phyloP scores from a whole-genome alignment of 2,329 filamentous ascomycete genomes.

The Scytalidium sp. region DNA sequence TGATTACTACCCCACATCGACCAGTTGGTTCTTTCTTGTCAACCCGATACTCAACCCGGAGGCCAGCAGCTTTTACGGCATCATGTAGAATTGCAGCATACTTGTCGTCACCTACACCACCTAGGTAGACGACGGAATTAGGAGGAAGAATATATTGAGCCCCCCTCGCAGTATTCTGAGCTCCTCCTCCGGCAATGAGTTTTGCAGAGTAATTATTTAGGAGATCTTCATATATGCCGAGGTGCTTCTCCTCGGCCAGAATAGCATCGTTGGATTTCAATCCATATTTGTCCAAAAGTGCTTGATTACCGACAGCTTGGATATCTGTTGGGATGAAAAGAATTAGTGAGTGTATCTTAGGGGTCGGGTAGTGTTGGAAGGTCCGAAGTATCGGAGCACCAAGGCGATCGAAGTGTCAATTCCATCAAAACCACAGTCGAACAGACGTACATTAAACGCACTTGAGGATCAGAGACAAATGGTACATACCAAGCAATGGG shows the following conservation, averaged over 20 bases:
- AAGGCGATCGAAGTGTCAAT: too few species aligned
- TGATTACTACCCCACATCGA: conserved; percentile 95
- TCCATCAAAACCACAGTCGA: too few species aligned
- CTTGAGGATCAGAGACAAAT: neutral
- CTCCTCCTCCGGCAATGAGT: conserved; percentile 91
- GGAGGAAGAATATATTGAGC: conserved; percentile 92
- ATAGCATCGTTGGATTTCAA: conserved; percentile 98
- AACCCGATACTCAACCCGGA: conserved; percentile 92
- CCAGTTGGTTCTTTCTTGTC: conserved; percentile 83
- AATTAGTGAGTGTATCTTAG: too few species aligned
- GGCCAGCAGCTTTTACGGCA: conserved; percentile 81
- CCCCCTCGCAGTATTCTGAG: conserved; percentile 95
- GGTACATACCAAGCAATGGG: conserved; percentile 80
- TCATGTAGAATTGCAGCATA: conserved; percentile 86
- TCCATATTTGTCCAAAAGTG: conserved; percentile 85
- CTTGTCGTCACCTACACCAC: conserved; percentile 93
- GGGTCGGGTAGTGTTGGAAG: neutral
- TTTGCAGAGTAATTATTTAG: conserved; percentile 90
- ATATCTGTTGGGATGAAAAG: conserved; percentile 63
- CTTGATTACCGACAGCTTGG: conserved; percentile 79
- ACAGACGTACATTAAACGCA: neutral
- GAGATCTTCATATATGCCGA: conserved; percentile 87
- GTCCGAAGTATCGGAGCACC: neutral
- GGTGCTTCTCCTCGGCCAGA: conserved; percentile 89
- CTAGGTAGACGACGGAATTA: conserved; percentile 89